Conservation (phyloP, 164 flowering plant genomes). For the Stephania japonica region DNA sequence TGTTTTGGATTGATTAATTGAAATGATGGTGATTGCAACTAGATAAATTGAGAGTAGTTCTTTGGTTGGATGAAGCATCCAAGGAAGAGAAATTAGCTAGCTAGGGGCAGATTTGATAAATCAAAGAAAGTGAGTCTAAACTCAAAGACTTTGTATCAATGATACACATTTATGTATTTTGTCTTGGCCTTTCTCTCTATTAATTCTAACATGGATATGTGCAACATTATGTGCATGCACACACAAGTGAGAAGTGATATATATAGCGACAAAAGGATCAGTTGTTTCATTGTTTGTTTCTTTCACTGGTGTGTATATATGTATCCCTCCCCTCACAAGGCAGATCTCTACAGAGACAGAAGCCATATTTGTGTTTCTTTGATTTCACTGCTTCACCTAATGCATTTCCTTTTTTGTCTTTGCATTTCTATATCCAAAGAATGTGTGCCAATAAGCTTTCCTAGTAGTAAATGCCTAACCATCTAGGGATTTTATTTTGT, state of each 20-base stretch:
- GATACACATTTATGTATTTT: neutral
- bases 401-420: neutral
- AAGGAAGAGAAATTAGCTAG: neutral
- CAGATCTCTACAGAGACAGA: neutral
- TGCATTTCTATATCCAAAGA: neutral
- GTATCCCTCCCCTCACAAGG: neutral
- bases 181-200: neutral
- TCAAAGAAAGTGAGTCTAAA: neutral
- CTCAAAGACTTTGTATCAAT: neutral
- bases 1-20: neutral
- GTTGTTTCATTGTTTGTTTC: neutral
- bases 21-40: neutral
- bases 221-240: no score
- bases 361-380: neutral
- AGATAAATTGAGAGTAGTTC: neutral
- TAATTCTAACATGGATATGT: neutral
- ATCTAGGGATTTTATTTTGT: neutral
- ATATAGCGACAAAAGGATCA: neutral
- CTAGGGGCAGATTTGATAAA: neutral
- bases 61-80: constrained; percentile 1
- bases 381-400: neutral
- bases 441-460: neutral
- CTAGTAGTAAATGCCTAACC: neutral
- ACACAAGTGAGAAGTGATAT: neutral
- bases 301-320: neutral